Evolutionary conservation across 2,329 filamentous ascomycete species (phyloP).

Genomic region (Colletotrichum costaricense): DNA sequence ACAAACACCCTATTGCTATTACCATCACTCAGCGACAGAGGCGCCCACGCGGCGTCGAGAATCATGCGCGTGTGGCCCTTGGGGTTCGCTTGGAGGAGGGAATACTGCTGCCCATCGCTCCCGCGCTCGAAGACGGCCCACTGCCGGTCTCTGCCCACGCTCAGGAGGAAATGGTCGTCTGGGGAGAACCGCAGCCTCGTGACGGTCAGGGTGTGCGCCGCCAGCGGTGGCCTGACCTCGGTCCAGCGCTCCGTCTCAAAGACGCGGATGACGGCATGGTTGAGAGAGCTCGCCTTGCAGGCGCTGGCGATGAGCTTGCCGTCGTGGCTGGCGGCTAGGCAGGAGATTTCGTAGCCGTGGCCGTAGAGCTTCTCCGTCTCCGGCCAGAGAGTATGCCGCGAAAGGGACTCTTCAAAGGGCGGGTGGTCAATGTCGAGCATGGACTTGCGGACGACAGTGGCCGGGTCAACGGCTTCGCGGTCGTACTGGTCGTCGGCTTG

Average conservation of each 20-base stretch:
- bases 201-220: constrained; percentile 88
- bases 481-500: constrained; percentile 58
- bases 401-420: constrained; percentile 89
- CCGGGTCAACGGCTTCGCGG: constrained; percentile 65
- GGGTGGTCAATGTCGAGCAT: constrained; percentile 77
- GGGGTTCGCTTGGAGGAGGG: constrained; percentile 72
- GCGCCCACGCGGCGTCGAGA: constrained; percentile 86
- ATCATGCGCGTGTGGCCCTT: constrained; percentile 96
- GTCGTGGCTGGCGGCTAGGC: constrained; percentile 81
- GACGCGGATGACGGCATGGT: constrained; percentile 92
- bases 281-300: constrained; percentile 90
- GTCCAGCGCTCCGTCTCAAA: constrained; percentile 91
- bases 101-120: constrained; percentile 58
- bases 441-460: constrained; percentile 67
- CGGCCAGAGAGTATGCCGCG: constrained; percentile 93
- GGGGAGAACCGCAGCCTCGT: constrained; percentile 83
- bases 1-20: constrained; percentile 68
- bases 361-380: constrained; percentile 97
- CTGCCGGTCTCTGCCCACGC: constrained; percentile 90
- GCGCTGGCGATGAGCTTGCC: constrained; percentile 86
- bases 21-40: constrained; percentile 48
- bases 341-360: constrained; percentile 96
- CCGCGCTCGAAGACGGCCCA: constrained; percentile 83
- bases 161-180: constrained; percentile 81
- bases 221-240: constrained; percentile 84